Base-by-base conservation (phyloP, 2,329 filamentous ascomycete species). In the Esteya vermicola region DNA sequence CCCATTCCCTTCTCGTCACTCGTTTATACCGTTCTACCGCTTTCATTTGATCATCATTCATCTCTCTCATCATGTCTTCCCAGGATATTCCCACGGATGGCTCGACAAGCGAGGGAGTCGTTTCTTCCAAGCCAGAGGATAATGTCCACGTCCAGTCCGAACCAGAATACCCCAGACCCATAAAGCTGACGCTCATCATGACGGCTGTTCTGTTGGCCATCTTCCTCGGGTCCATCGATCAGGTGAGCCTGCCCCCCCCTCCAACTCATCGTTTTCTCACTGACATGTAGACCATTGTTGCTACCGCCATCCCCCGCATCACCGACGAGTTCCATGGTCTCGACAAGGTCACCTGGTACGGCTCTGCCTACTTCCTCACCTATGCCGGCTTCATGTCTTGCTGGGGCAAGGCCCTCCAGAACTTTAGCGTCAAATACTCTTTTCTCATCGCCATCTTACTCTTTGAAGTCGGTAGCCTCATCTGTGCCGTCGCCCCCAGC, bases 331-430 rank as follows among this genome's bases (percentile, higher is more conserved):
- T 39, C 38, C 30, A 39, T 18, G 38, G 38, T 19, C 38, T 39
- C 22, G 23, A 34, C 38, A 33, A 34, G 20, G 38, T 39, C 16
- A 19, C 38, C 60, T 73, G 60, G 61, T 65, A 66, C 51, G 63
- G 62, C 43, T 57, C 62, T 6, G 40, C 62, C 3, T 65, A 65
- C 41, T 53, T 65, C n/a, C 56, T 66, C 36, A 65, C 62, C n/a
- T 57, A 55, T 23, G 63, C 61, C 27, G 60, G 37, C 30, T 26
- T 31, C 9, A n/a, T 32, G 21, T 21, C 37, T 2, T 39, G 19
- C 21, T 40, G 37, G 37, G 37, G 28, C 22, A 39, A 39, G 16
- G 21, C 28, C 9, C 10, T 31, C 4, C 16, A 33, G 6, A 14
- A 26, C 37, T 67, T 65, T 54, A 60, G 59, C 48, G 54, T 65